Conservation (phyloP, 1,284 basidiomycete genomes). For the Moesziomyces sp. region DNA sequence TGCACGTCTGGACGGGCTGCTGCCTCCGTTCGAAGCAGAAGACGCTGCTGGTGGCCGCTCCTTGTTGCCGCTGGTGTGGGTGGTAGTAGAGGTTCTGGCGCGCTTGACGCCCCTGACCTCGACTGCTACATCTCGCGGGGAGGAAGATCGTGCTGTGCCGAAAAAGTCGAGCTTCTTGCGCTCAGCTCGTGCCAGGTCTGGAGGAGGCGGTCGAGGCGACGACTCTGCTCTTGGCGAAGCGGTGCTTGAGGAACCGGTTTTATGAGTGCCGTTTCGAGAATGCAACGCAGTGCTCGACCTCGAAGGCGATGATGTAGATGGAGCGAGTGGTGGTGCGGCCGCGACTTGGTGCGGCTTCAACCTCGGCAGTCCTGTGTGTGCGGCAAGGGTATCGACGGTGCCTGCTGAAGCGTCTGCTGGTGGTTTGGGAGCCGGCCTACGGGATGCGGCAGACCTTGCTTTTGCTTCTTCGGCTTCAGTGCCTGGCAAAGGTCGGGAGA, state of each 20-base stretch:
- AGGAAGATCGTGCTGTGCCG: slow-evolving; percentile 3
- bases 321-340: slow-evolving; percentile 15
- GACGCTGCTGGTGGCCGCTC: too few species aligned
- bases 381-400: neutral
- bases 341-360: slow-evolving; percentile 30
- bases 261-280: neutral
- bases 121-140: neutral
- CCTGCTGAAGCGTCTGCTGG: neutral
- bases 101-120: slow-evolving; percentile 23
- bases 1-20: neutral
- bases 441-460: neutral
- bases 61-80: neutral
- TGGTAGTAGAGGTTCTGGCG: slow-evolving; percentile 3
- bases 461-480: slow-evolving; percentile 6
- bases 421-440: slow-evolving; percentile 1
- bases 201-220: slow-evolving; percentile 18
- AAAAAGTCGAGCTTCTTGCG: slow-evolving; percentile 41
- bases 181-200: slow-evolving; percentile 21
- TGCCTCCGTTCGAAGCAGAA: too few species aligned
- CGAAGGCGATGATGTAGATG: neutral
- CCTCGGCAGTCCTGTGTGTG: slow-evolving; percentile 6
- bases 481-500: slow-evolving; percentile 8
- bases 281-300: neutral
- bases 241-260: neutral
- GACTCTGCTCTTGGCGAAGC: slow-evolving; percentile 1